Evolutionary conservation across 1,284 basidiomycete genomes (phyloP), one percentile per base, ranked within the genome.

Genomic region (Takashimella tepidaria): DNA sequence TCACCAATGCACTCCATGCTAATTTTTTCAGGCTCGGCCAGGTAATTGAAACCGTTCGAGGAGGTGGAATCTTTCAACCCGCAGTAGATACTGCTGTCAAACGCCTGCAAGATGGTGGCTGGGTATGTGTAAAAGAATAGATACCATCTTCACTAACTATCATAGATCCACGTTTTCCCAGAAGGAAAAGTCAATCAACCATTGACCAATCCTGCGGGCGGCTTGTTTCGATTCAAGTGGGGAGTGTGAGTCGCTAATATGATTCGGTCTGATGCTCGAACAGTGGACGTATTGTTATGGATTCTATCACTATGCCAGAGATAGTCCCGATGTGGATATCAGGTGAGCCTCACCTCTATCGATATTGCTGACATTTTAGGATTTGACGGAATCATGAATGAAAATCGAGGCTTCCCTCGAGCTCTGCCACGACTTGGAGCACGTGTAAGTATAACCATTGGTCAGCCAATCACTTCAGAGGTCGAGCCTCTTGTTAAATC

Each of bases 281-380:
- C 66, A 92, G 89, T 41, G 88, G 87, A 31, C 82, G 89, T 13
- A 87, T 95, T 46, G 70, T 95, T 45, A 89, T 92, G 84, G 89
- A 92, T 66, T 79, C 85, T 0, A 73, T 79, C 20, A 72, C 78
- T 40, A 82, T 83, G 47, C 93, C 95, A 0, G 74, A 84, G n/a
- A 84, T 97, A 53, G 85, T 98, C 53, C 95, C 95, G 1, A 90
- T 97, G 79, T 97, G 91, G 89, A 80, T 98, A 20, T 85, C 86
- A 4, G 91, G 85, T 84, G 50, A 21, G 78, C 64, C n/a, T 21
- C 24, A 12, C 23, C 24, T 10, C 2, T 23, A 10, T 11, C n/a
- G 25, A 20, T 45, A 20, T 10, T 23, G 25, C 20, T 47, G 25
- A 25, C 40, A 5, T 41, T n/a, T 21, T 62, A 87, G 86, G 92